phyloP scores from a whole-genome alignment of 2,329 filamentous ascomycete genomes.

The Colletotrichum cereale region DNA sequence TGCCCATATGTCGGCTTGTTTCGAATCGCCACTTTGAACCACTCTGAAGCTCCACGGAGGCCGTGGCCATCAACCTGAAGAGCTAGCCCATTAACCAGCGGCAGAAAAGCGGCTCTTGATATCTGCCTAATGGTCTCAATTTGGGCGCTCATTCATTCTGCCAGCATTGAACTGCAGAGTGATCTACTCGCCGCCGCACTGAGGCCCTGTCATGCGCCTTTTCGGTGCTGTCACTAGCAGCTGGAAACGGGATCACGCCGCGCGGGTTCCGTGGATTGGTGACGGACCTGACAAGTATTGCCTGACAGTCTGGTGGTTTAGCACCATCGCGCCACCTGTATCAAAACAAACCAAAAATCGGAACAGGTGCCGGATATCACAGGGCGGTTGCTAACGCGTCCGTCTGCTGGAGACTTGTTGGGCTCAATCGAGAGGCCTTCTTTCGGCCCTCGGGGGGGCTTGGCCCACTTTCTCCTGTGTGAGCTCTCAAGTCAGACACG shows the following conservation, averaged over 20 bases:
- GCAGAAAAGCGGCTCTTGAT: conserved; percentile 1
- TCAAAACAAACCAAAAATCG: neutral
- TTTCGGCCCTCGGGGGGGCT: neutral
- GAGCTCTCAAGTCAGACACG: conserved; percentile 36
- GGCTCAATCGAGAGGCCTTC: neutral
- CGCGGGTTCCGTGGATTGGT: neutral
- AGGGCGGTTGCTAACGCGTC: conserved; percentile 1
- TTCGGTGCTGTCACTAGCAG: conserved; percentile 1
- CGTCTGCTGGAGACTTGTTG: conserved; percentile 12
- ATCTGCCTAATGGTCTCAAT: neutral
- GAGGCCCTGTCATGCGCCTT: conserved; percentile 12
- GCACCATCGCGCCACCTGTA: neutral
- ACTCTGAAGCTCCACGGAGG: neutral
- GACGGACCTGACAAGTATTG: conserved; percentile 6
- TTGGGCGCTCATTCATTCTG: conserved; percentile 19
- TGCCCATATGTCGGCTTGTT: neutral
- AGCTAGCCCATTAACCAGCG: conserved; percentile 24
- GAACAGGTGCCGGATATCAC: neutral
- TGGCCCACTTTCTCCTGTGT: conserved; percentile 38
- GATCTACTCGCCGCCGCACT: conserved; percentile 3
- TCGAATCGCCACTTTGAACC: conserved; percentile 1
- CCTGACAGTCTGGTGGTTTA: conserved; percentile 2
- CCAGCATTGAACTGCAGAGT: conserved; percentile 21
- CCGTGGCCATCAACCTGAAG: conserved; percentile 20
- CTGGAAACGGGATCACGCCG: neutral